Evolutionary conservation across 179 eudicot genomes (phyloP), one percentile per base, ranked within the genome.

Genomic region (Beta corolliflora): DNA sequence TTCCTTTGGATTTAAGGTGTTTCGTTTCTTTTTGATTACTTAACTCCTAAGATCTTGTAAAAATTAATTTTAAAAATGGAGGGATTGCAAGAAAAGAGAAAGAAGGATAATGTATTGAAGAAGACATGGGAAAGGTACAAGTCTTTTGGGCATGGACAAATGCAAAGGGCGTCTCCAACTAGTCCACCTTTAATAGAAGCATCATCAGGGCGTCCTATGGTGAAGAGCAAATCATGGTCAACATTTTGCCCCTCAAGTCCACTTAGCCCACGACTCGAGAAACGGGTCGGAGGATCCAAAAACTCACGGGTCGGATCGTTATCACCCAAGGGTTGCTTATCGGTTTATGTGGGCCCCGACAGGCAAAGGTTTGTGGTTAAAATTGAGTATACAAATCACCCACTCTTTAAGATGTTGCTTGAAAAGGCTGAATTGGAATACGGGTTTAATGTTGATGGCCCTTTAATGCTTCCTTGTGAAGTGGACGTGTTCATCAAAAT

Each of bases 51-150:
- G 50, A 25, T 25, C 29, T 25, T 25, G 29, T 25, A 25, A 25
- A 25, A 25, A 25, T 25, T 25, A 25, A 25, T 25, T 25, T 25
- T 25, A 7, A 73, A 44, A 52, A 88, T 88, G 91, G 88, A 87
- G 59, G 76, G 60, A 63, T 25, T 64, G 11, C 83, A 81, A 46
- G 86, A 75, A 31, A 87, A 88, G 77, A 83, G 72, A 45, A 88
- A 83, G 84, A 84, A 84, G 56, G 88, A 86, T 45, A 69, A 80
- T 3, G 45, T 89, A 50, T 73, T 88, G 75, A 75, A 56, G 44
- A 87, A 87, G 80, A 88, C 94, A 83, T 91, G 91, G 90, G 87
- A 87, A 77, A 86, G 88, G 45, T 91, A 92, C 86, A 86, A 78
- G 80, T 86, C 91, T 18, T 59, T 90, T 25, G 29, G 29, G 29